A percentile compares a stretch with the other conserved stretches of the same genome.
Evolutionary conservation across 2,329 filamentous ascomycete species (phyloP).

Genomic region (Hypoxylon rubiginosum): DNA sequence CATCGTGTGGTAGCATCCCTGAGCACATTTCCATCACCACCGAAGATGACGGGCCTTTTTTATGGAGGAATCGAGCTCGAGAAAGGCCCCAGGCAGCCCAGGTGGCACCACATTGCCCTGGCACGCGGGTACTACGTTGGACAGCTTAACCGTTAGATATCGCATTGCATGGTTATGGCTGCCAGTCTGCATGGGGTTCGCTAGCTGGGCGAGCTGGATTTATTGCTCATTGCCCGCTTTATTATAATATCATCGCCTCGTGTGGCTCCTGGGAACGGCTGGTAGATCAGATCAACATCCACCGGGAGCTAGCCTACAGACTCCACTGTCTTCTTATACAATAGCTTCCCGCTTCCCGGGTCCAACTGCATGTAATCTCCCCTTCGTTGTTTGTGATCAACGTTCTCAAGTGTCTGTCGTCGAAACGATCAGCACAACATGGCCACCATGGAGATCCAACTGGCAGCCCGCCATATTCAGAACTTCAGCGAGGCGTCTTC

Average conservation of each 20-base stretch:
- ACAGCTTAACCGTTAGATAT: constrained; percentile 22
- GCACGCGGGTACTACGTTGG: constrained; percentile 27
- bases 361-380: constrained; percentile 6
- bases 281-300: constrained; percentile 18
- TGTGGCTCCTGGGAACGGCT: constrained; percentile 16
- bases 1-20: constrained; percentile 32
- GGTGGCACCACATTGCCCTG: constrained; percentile 16
- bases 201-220: constrained; percentile 15
- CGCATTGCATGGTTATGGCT: neutral
- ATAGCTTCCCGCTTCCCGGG: constrained; percentile 19
- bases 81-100: neutral
- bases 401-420: constrained; percentile 9
- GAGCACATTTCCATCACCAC: constrained; percentile 35
- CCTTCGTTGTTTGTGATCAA: constrained; percentile 19
- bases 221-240: constrained; percentile 20
- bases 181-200: neutral
- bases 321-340: constrained; percentile 24
- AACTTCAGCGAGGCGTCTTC: constrained; percentile 55
- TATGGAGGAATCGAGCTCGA: constrained; percentile 1
- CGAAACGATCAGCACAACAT: constrained; percentile 34
- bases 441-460: constrained; percentile 40
- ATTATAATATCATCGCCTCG: constrained; percentile 28
- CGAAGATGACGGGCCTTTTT: constrained; percentile 15
- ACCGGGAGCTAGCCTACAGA: constrained; percentile 20
- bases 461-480: constrained; percentile 59